Conservation (phyloP, 495 filamentous ascomycete species). For the Saxophila tyrrhenica region DNA sequence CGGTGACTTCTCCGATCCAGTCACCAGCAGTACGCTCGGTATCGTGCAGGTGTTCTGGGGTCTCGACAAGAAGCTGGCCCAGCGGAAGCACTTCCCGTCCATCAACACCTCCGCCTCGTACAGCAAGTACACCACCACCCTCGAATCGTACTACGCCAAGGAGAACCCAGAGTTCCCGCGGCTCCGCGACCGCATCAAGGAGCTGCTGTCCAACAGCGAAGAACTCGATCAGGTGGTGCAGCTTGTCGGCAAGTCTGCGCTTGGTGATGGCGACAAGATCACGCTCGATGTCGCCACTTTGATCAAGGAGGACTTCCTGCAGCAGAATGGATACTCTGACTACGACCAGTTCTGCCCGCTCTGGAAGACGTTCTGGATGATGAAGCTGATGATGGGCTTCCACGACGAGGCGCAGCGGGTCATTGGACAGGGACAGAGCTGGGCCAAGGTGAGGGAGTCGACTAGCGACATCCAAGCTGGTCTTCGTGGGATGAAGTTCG, state of each 20-base stretch:
- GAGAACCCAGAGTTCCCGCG: conserved; percentile 88
- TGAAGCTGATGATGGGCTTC: conserved; percentile 97
- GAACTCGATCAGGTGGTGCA: conserved; percentile 98
- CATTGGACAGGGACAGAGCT: conserved; percentile 74
- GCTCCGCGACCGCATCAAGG: conserved; percentile 81
- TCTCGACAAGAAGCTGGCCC: conserved; percentile 96
- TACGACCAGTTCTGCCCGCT: conserved; percentile 98
- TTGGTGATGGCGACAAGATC: conserved; percentile 97
- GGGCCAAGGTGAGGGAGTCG: conserved; percentile 75
- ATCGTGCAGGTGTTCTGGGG: conserved; percentile 99
- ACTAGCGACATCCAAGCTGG: conserved; percentile 74
- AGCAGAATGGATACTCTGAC: conserved; percentile 98
- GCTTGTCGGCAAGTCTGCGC: conserved; percentile 90
- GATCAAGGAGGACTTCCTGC: conserved; percentile 96
- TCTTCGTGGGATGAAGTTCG: conserved; percentile 90
- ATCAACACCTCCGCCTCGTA: conserved; percentile 94
- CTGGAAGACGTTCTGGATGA: conserved; percentile 99
- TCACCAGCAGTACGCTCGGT: conserved; percentile 85
- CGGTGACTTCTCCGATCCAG: conserved; percentile 98
- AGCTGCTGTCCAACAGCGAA: conserved; percentile 86
- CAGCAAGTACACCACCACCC: conserved; percentile 82
- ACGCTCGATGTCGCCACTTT: conserved; percentile 84
- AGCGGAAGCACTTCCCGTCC: conserved; percentile 98
- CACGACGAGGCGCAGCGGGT: conserved; percentile 97
- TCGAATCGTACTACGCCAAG: conserved; percentile 90